These are phyloP conservation scores for Abrus pulchellus DNA, from an alignment of 306 rosid species.

Conservation along the genomic window DNA sequence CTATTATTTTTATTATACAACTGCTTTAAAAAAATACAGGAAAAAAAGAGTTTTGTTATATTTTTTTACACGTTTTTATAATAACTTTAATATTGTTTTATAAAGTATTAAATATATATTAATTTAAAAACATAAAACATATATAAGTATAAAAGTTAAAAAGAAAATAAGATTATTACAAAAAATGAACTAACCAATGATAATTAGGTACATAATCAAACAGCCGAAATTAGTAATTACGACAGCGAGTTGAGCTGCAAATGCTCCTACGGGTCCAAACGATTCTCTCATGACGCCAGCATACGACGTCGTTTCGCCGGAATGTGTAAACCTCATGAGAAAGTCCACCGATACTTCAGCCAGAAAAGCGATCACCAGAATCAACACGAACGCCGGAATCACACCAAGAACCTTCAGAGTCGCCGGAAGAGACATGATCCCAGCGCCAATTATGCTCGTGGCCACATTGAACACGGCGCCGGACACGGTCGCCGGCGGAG, in stretches of 20 bases:
- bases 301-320: constrained; percentile 75
- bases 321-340: constrained; percentile 78
- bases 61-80: no score
- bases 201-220: constrained; percentile 84
- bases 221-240: constrained; percentile 82
- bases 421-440: constrained; percentile 96
- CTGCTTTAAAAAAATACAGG: no score
- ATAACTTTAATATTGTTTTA: no score
- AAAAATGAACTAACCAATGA: constrained; percentile 59
- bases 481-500: constrained; percentile 56
- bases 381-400: constrained; percentile 72
- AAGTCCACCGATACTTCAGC: constrained; percentile 79
- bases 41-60: no score
- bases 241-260: constrained; percentile 73
- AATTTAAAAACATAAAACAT: no score
- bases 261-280: constrained; percentile 72
- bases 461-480: constrained; percentile 93
- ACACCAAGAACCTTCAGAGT: constrained; percentile 87
- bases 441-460: constrained; percentile 89
- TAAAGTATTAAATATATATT: no score
- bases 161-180: background rate
- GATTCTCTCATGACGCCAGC: constrained; percentile 91
- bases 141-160: background rate
- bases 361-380: constrained; percentile 64
- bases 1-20: no score